Evolutionary conservation across 805 yeast species (phyloP), one percentile per base, ranked within the genome.

Genomic region (Pichia kluyveri): DNA sequence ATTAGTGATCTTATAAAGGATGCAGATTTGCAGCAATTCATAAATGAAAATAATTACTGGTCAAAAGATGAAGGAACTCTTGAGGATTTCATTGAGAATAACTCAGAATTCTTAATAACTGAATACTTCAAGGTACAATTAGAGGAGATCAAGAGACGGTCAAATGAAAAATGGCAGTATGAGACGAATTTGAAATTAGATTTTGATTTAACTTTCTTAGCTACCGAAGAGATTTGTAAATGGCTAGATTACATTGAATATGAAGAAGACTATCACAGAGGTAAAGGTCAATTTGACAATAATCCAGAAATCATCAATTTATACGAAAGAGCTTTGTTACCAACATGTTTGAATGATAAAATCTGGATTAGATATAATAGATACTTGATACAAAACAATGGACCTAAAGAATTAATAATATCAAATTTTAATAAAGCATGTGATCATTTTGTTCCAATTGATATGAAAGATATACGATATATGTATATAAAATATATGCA

Each of bases 321-420:
- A 1, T 90, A 83, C 62, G 91, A 86, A 60, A 71, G 96, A 48
- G 78, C 87, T 17, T 65, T 91, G 11, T 68, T 86, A 1, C 86
- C 95, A 0, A 75, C 82, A 45, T 84, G 89, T 39, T 65, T 66
- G 19, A 68, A 73, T 42, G 79, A 77, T 32, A 68, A 68, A 15
- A 60, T 87, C 18, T 91, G 98, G 98, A 57, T 79, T 17, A 73
- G 73, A 47, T 90, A 84, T 59, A 50, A 78, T 8, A 65, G 75
- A 3, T 88, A 81, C 74, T 56, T 78, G 27, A 63, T 74, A 23
- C 56, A 55, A 2, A 52, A 55, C 51, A 46, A 56, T 3, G 54
- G 58, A 3, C 58, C 73, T 26, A 63, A 74, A 23, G 60, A 64
- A 0, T 41, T 31, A n/a, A 54, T 65, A 17, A 15, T 54, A 7